Conservation (phyloP, 129 eudicot species). For the Daucus carota region DNA sequence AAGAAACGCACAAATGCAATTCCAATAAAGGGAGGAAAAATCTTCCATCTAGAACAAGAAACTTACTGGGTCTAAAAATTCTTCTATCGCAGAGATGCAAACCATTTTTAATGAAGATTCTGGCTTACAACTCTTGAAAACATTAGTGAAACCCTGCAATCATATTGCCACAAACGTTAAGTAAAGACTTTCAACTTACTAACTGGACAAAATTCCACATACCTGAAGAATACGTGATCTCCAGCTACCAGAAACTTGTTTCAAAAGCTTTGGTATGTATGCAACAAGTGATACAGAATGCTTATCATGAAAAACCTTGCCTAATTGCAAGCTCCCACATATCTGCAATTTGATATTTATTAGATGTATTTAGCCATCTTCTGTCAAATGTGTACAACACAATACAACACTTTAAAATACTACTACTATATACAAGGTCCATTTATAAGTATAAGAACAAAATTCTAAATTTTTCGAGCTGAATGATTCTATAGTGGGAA, state of each 20-base stretch:
- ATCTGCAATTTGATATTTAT: slow-evolving; percentile 39
- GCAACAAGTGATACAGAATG: slow-evolving; percentile 59
- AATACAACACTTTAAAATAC: no score
- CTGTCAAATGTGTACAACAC: neutral
- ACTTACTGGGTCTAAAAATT: slow-evolving; percentile 77
- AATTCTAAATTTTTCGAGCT: neutral
- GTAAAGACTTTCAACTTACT: neutral
- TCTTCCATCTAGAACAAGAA: slow-evolving; percentile 8
- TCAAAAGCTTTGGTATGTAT: slow-evolving; percentile 56
- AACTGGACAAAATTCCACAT: slow-evolving; percentile 10
- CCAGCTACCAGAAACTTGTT: slow-evolving; percentile 52
- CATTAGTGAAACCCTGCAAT: slow-evolving; percentile 75
- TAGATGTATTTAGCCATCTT: neutral
- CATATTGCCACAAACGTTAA: neutral
- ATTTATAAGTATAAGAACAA: neutral
- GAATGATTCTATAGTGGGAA: neutral
- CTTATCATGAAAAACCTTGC: slow-evolving; percentile 48
- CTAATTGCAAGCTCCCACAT: slow-evolving; percentile 24
- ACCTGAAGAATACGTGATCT: slow-evolving; percentile 74
- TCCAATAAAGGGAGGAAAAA: neutral
- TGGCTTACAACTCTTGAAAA: slow-evolving; percentile 49
- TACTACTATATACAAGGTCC: neutral
- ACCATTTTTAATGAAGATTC: slow-evolving; percentile 65
- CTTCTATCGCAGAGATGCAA: slow-evolving; percentile 69
- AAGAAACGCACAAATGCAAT: neutral